Conservation (phyloP, 768 basidiomycete species). For the Lactifluus piperatus region DNA sequence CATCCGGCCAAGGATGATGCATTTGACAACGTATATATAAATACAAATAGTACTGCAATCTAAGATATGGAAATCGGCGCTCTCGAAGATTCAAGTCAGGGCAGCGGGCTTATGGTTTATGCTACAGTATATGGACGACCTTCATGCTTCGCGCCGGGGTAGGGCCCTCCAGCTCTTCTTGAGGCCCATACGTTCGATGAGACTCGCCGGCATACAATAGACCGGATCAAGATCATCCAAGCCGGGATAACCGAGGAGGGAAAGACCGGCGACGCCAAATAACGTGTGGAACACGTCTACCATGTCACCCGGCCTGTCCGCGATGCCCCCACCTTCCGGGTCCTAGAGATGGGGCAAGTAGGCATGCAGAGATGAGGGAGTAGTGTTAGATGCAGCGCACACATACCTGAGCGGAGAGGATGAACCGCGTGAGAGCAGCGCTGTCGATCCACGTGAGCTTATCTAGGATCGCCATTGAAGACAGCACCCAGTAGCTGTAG, state of each 20-base stretch:
- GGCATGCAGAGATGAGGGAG: neutral
- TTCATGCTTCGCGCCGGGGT: conserved; percentile 27
- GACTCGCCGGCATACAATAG: conserved; percentile 84
- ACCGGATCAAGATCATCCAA: conserved; percentile 86
- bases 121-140: neutral
- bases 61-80: too few relatives aligned
- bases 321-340: conserved; percentile 82
- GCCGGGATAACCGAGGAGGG: conserved; percentile 79
- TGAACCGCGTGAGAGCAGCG: conserved; percentile 68
- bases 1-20: too few relatives aligned
- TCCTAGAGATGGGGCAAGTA: conserved; percentile 48
- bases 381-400: too few relatives aligned
- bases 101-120: too few relatives aligned
- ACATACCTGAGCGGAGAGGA: conserved; percentile 74
- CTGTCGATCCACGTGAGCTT: conserved; percentile 84
- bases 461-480: conserved; percentile 74
- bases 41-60: too few relatives aligned
- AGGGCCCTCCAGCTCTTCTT: conserved; percentile 57
- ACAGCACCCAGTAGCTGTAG: conserved; percentile 96
- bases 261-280: conserved; percentile 84
- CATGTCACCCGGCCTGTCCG: conserved; percentile 89
- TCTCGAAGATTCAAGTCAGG: too few relatives aligned
- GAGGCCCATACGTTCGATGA: conserved; percentile 65
- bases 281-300: conserved; percentile 93
- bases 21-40: too few relatives aligned